These are phyloP conservation scores for Melocanna baccifera DNA, from an alignment of 176 grass and related monocot species.

Conservation along the genomic window DNA sequence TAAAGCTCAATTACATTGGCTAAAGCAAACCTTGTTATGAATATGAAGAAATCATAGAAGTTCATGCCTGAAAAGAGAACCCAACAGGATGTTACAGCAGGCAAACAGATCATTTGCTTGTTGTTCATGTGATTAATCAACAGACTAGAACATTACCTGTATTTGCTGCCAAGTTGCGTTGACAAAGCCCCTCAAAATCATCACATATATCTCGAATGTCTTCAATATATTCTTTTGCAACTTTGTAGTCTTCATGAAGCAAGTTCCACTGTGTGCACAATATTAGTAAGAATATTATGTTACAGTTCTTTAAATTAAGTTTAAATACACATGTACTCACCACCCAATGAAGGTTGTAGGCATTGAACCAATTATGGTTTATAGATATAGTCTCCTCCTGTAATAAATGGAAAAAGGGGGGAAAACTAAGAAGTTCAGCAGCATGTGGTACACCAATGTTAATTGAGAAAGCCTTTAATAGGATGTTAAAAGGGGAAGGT, in stretches of 20 bases:
- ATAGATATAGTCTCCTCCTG: constrained; percentile 97
- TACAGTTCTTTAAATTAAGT: constrained; percentile 16
- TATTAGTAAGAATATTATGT: constrained; percentile 20
- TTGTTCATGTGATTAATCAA: constrained; percentile 8
- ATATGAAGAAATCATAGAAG: constrained; percentile 90
- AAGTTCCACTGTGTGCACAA: constrained; percentile 63
- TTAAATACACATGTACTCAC: constrained; percentile 46
- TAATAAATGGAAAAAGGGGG: constrained; percentile 12
- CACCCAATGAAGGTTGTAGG: constrained; percentile 89
- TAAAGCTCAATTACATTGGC: constrained; percentile 61
- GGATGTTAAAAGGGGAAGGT: background rate
- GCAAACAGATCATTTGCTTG: background rate
- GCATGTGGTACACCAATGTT: background rate
- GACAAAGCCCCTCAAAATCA: constrained; percentile 87
- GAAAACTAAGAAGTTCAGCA: background rate
- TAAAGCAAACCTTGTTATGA: constrained; percentile 66
- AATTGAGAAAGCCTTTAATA: background rate
- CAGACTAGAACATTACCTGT: constrained; percentile 50
- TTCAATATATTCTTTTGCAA: constrained; percentile 96
- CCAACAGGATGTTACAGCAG: constrained; percentile 28
- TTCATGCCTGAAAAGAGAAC: constrained; percentile 76
- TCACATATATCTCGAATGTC: constrained; percentile 87
- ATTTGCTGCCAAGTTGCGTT: constrained; percentile 89
- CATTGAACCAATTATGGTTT: constrained; percentile 99
- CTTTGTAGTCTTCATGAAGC: constrained; percentile 89